Percentiles rank a stretch among this genome's conserved stretches.
These are phyloP conservation scores for Clonostachys byssicola DNA, from an alignment of 2,329 filamentous ascomycete genomes.

Conservation along the genomic window DNA sequence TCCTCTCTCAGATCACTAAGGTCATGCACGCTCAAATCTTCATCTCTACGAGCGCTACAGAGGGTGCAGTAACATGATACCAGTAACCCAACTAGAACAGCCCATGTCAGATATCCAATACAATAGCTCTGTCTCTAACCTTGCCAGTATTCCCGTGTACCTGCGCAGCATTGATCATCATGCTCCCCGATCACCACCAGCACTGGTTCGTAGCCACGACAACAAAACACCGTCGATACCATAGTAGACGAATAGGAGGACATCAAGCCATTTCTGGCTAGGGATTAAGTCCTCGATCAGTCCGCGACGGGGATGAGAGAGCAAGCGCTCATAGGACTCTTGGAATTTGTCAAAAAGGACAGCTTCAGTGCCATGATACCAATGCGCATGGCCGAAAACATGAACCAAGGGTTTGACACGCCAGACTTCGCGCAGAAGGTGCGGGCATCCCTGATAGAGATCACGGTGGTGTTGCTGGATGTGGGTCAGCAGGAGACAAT, in stretches of 20 bases:
- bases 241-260: conserved; percentile 36
- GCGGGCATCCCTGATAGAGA: conserved; percentile 65
- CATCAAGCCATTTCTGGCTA: conserved; percentile 39
- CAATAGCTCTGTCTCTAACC: conserved; percentile 32
- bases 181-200: conserved; percentile 41
- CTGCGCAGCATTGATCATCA: conserved; percentile 55
- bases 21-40: no score
- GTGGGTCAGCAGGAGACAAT: neutral
- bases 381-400: conserved; percentile 84
- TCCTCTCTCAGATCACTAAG: no score
- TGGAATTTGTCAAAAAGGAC: conserved; percentile 75
- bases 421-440: conserved; percentile 69
- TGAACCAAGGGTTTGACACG: conserved; percentile 71
- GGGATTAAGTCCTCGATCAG: conserved; percentile 40
- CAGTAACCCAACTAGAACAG: no score
- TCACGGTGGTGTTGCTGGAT: conserved; percentile 62
- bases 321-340: conserved; percentile 63
- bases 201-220: conserved; percentile 53
- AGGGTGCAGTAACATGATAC: no score
- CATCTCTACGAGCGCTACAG: no score
- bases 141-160: conserved; percentile 49
- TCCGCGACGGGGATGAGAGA: conserved; percentile 35
- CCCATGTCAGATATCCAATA: conserved; percentile 16
- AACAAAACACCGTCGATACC: conserved; percentile 44
- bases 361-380: conserved; percentile 63